Evolutionary conservation across 441 rosid species (phyloP).

Genomic region (Arabidopsis lyrata): DNA sequence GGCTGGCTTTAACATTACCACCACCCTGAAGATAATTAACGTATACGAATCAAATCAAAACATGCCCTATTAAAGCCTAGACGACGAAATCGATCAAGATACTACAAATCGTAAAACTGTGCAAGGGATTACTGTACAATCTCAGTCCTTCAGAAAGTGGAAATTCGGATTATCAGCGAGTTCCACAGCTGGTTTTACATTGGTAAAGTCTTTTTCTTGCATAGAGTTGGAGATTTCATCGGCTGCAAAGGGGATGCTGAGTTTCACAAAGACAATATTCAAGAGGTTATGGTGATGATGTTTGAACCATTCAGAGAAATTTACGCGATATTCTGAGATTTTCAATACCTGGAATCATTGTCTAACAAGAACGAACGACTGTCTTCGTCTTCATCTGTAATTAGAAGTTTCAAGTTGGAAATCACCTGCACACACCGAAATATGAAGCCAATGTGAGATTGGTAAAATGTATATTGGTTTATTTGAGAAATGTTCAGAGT

Average conservation of each 20-base stretch:
- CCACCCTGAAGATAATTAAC: slow-evolving; percentile 56
- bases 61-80: slow-evolving; percentile 22
- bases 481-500: slow-evolving; percentile 8
- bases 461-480: not conserved
- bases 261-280: slow-evolving; percentile 33
- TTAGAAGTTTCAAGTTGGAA: slow-evolving; percentile 69
- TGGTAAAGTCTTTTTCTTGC: slow-evolving; percentile 66
- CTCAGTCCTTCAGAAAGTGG: slow-evolving; percentile 77
- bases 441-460: not conserved
- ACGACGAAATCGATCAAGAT: slow-evolving; percentile 28
- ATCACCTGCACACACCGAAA: slow-evolving; percentile 60
- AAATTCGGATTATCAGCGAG: slow-evolving; percentile 75
- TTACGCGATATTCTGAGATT: not conserved
- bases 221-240: slow-evolving; percentile 61
- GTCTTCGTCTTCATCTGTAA: slow-evolving; percentile 63
- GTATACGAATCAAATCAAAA: slow-evolving; percentile 51
- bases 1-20: slow-evolving; percentile 42
- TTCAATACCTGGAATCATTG: slow-evolving; percentile 59
- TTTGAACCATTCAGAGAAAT: not conserved
- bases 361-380: slow-evolving; percentile 62
- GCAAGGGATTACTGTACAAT: slow-evolving; percentile 35
- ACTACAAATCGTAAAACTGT: slow-evolving; percentile 32
- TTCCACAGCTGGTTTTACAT: slow-evolving; percentile 63
- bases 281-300: slow-evolving; percentile 25
- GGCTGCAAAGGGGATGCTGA: slow-evolving; percentile 81